Evolutionary conservation across 2,329 filamentous ascomycete genomes (phyloP), one percentile per base, ranked within the genome.

Genomic region (Apiospora aurea): DNA sequence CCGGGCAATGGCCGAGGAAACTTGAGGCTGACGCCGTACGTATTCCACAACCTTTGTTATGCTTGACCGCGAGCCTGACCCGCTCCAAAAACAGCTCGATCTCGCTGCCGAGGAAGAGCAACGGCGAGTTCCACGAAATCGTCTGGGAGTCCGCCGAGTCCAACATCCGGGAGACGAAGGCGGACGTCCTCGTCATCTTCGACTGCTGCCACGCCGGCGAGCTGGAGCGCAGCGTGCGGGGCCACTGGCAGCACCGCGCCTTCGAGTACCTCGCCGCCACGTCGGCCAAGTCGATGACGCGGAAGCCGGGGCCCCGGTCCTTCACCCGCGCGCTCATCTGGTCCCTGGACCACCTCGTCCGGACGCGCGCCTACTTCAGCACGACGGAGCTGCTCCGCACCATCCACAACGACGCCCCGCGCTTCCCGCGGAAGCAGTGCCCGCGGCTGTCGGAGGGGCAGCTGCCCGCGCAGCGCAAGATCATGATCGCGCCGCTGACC

Each of bases 151-250:
- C 57, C 3, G 57, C 57, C 16, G 57, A 38, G 29, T 4, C 18
- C 29, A n/a, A 13, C 18, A 64, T 64, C 29, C 1, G 18, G 29
- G 1, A 64, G 4, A 64, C 57, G 0, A 38, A 3, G 1, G 57
- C 57, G 1, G 57, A 64, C 34, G 29, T 64, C 5, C 57, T 64
- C 4, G 57, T 64, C 57, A 64, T 64, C 8, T 64, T 64, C 10
- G 57, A 64, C 57, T 64, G 29, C 57, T 64, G 57, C 34, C 7
- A 64, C 34, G 57, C 57, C 1, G 57, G 57, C 10, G 57, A n/a
- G 57, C 18, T 64, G 0, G 29, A 13, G 18, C 18, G 34, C 18
- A 41, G 8, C 10, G 34, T n/a, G 18, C 4, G 34, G 18, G 57
- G 7, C 1, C 10, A 21, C 53, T 6, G 10, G 5, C 18, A 34